These are phyloP conservation scores for Jamesozyma gamospora DNA, from an alignment of 805 yeast genomes.

Conservation along the genomic window DNA sequence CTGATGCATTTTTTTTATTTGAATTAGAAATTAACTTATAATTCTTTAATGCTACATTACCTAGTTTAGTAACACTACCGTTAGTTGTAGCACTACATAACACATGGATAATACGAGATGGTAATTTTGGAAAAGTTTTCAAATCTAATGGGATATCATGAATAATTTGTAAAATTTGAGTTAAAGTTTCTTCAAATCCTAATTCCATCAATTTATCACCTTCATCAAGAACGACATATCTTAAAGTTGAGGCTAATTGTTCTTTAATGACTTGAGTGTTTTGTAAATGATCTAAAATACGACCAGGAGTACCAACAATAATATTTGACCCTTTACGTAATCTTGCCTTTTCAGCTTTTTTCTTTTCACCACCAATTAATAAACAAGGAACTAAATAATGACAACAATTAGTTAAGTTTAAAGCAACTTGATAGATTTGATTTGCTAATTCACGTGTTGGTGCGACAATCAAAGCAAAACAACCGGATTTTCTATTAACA, in stretches of 20 bases:
- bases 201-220: conserved; percentile 93
- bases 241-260: conserved; percentile 46
- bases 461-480: conserved; percentile 78
- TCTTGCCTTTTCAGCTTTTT: conserved; percentile 92
- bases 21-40: conserved; percentile 56
- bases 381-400: conserved; percentile 90
- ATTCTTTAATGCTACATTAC: conserved; percentile 61
- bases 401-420: conserved; percentile 60
- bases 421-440: conserved; percentile 78
- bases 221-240: conserved; percentile 91
- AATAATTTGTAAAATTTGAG: conserved; percentile 58
- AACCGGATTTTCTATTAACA: conserved; percentile 57
- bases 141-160: conserved; percentile 35
- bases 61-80: conserved; percentile 67
- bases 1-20: conserved; percentile 15
- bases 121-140: conserved; percentile 45
- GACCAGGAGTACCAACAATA: conserved; percentile 95
- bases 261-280: conserved; percentile 67
- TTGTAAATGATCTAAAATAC: conserved; percentile 88
- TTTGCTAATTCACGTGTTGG: conserved; percentile 94
- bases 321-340: conserved; percentile 91
- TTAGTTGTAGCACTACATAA: conserved; percentile 93
- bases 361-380: conserved; percentile 97
- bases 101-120: conserved; percentile 61
- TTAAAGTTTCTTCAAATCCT: conserved; percentile 90